Evolutionary conservation across 2,329 filamentous ascomycete species (phyloP).

Genomic region (Aureobasidium sp.): DNA sequence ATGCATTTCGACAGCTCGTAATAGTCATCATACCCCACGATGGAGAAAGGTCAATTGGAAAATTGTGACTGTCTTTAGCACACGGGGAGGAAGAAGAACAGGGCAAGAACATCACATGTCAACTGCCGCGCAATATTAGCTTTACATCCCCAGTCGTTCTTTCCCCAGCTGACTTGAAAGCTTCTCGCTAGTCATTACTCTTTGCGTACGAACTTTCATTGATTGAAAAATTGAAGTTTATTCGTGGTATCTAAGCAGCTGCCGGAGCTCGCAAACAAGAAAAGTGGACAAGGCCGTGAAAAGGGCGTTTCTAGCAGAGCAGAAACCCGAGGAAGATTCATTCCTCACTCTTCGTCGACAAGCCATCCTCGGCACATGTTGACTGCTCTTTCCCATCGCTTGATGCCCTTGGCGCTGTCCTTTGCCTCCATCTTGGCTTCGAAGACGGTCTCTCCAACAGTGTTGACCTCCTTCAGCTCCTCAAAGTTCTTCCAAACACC

Average conservation of each 20-base stretch:
- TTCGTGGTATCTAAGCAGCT: slow-evolving; percentile 2
- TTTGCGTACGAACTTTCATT: background rate
- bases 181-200: background rate
- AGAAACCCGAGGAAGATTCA: background rate
- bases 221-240: background rate
- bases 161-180: background rate
- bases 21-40: too few relatives aligned
- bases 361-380: slow-evolving; percentile 71
- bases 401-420: slow-evolving; percentile 55
- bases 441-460: slow-evolving; percentile 60
- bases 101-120: background rate
- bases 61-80: too few relatives aligned
- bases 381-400: slow-evolving; percentile 67
- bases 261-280: background rate
- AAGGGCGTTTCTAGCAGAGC: background rate
- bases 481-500: slow-evolving; percentile 69
- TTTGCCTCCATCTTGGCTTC: slow-evolving; percentile 53
- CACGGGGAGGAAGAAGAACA: too few relatives aligned
- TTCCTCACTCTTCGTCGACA: slow-evolving; percentile 26
- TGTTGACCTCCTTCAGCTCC: slow-evolving; percentile 66
- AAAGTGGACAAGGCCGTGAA: background rate
- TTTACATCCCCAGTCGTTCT: background rate
- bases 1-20: too few relatives aligned
- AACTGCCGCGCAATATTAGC: background rate
- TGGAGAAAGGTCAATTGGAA: too few relatives aligned